Percentiles rank a stretch among this genome's conserved stretches.
Conservation (phyloP, 2,329 filamentous ascomycete genomes). For the Penicillium verrucosum region DNA sequence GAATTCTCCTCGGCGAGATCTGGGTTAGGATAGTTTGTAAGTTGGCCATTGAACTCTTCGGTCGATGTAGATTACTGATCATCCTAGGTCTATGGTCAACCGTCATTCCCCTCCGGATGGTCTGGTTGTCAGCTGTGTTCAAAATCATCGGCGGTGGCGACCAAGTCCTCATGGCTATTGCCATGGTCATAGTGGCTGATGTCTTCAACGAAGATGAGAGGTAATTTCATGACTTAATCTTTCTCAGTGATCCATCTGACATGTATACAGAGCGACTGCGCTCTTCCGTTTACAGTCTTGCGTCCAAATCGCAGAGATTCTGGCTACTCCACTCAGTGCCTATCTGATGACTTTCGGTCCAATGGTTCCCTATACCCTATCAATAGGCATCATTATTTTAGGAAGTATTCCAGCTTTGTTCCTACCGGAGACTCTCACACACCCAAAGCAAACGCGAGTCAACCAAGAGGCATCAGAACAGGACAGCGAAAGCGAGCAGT, state of each 20-base stretch:
- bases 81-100: slow-evolving; percentile 18
- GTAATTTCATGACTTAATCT: slow-evolving; percentile 11
- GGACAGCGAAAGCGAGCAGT: not conserved
- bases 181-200: slow-evolving; percentile 28
- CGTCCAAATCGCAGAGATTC: slow-evolving; percentile 22
- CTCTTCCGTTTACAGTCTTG: slow-evolving; percentile 25
- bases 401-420: slow-evolving; percentile 13
- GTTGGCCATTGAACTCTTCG: not conserved
- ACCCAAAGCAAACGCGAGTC: slow-evolving; percentile 12
- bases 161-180: slow-evolving; percentile 18
- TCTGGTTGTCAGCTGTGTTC: slow-evolving; percentile 26
- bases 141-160: slow-evolving; percentile 29
- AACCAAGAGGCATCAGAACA: not conserved
- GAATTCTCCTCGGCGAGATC: slow-evolving; percentile 22
- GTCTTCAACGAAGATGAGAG: slow-evolving; percentile 29
- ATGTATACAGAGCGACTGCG: slow-evolving; percentile 18
- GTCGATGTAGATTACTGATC: not conserved
- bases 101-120: slow-evolving; percentile 26
- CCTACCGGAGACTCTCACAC: slow-evolving; percentile 24
- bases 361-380: slow-evolving; percentile 25
- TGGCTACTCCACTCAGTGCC: slow-evolving; percentile 29
- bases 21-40: slow-evolving; percentile 31
- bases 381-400: slow-evolving; percentile 10
- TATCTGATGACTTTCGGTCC: slow-evolving; percentile 24
- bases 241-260: not conserved